Evolutionary conservation across 208 protist genomes (phyloP).

Genomic region (Spongospora subterranea): DNA sequence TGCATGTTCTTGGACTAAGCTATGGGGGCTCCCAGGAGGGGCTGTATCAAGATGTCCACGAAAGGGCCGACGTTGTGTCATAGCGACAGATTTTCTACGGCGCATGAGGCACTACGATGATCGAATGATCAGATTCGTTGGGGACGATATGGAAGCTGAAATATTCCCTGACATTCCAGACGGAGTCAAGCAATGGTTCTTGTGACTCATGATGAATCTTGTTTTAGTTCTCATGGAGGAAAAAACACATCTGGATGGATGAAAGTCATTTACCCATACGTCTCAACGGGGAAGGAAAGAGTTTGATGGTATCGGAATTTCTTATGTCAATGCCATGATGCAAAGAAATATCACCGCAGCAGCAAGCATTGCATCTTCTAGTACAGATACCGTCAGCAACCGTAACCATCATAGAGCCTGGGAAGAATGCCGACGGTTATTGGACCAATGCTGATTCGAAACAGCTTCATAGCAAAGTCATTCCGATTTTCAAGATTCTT

Average conservation of each 20-base stretch:
- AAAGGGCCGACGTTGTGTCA: neutral
- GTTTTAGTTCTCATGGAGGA: neutral
- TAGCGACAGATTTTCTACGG: neutral
- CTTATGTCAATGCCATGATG: neutral
- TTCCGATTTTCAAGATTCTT: neutral
- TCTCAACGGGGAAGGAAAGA: neutral
- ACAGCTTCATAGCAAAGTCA: neutral
- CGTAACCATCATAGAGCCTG: neutral
- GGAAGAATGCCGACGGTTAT: neutral
- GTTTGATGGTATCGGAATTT: neutral
- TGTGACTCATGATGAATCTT: conserved; percentile 9
- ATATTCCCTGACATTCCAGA: neutral
- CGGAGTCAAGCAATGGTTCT: neutral
- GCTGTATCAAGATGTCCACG: neutral
- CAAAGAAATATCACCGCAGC: neutral
- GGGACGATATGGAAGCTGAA: neutral
- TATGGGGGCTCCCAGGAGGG: neutral
- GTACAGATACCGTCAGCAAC: neutral
- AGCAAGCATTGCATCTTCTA: neutral
- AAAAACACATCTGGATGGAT: neutral
- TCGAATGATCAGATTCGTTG: neutral
- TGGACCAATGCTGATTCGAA: neutral
- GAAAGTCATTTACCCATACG: neutral
- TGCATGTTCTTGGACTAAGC: neutral
- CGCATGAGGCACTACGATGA: neutral